Evolutionary conservation across 768 basidiomycete species (phyloP), one percentile per base, ranked within the genome.

Genomic region (Podaxis rugospora): DNA sequence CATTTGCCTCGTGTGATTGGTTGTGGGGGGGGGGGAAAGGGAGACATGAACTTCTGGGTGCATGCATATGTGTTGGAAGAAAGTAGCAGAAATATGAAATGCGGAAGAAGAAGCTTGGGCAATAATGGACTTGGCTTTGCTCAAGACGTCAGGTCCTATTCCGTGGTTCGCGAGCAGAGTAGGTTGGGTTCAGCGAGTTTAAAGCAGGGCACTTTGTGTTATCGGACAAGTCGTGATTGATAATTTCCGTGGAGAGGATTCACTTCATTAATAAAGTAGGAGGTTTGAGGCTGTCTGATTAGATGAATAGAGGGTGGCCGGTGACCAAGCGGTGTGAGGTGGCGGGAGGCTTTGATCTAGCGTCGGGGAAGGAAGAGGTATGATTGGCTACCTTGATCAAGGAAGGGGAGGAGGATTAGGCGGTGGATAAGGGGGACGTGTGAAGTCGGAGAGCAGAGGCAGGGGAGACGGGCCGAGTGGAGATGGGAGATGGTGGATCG

Each of bases 401-500:
- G 16, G 39, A 40, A 40, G 39, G 39, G 39, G 4, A 40, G 39
- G 39, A 40, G 39, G 39, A 40, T 40, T 40, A 40, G 16, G 16
- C 39, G 39, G 16, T 40, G 18, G 21, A 23, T 49, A 7, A 27
- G 47, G 47, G 27, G 18, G 18, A 21, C 23, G 47, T 44, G 42
- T 11, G 47, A 23, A 46, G 21, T n/a, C 5, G 27, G 1, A 46
- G 40, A 42, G 32, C 32, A 32, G 32, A 32, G 32, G 32, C 32
- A 32, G 21, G 32, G 32, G 32, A 44, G 10, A 53, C 59, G 59
- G 59, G 59, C 59, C 59, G 59, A 51, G 49, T 18, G 50, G 57
- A 46, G 40, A 25, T 59, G 57, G 57, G 56, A 49, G 52, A 54
- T 44, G 55, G 40, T 55, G 50, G 11, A 32, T 32, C 6, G 52